These are phyloP conservation scores for Paramecium octaurelia DNA, from an alignment of 73 alveolate species.

Conservation along the genomic window DNA sequence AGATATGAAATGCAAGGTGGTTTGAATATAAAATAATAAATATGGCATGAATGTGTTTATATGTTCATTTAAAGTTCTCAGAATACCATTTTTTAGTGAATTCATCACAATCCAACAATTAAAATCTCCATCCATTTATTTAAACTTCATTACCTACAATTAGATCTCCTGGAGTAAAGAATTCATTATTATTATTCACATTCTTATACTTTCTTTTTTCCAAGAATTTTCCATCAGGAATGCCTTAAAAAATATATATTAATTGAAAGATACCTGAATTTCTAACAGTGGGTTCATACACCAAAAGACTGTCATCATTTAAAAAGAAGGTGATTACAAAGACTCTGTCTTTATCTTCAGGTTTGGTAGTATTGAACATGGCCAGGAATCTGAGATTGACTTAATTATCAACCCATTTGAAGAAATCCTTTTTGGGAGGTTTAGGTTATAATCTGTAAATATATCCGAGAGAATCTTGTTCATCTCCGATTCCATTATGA, in stretches of 20 bases:
- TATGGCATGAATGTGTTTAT: background rate
- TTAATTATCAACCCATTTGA: slow-evolving; percentile 93
- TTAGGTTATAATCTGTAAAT: slow-evolving; percentile 79
- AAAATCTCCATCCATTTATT: slow-evolving; percentile 84
- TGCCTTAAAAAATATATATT: slow-evolving; percentile 75
- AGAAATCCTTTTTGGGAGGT: slow-evolving; percentile 90
- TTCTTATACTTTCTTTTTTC: slow-evolving; percentile 90
- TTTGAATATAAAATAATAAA: background rate
- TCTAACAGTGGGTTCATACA: slow-evolving; percentile 90
- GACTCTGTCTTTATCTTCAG: slow-evolving; percentile 90
- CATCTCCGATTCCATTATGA: slow-evolving; percentile 96
- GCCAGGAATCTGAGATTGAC: slow-evolving; percentile 89
- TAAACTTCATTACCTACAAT: slow-evolving; percentile 82
- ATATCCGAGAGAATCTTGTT: slow-evolving; percentile 93
- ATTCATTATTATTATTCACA: slow-evolving; percentile 68
- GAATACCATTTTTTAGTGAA: slow-evolving; percentile 79
- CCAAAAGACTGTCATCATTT: slow-evolving; percentile 88
- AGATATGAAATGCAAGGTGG: background rate
- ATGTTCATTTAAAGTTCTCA: slow-evolving; percentile 5
- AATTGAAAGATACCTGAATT: slow-evolving; percentile 72
- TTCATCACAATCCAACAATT: slow-evolving; percentile 82
- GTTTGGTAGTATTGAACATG: slow-evolving; percentile 81
- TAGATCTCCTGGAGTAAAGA: slow-evolving; percentile 80
- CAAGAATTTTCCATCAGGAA: slow-evolving; percentile 85
- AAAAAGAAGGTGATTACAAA: slow-evolving; percentile 88